Percentiles rank a stretch among this genome's conserved stretches.
Conservation (phyloP, 2,329 filamentous ascomycete species). For the Penicillium sp. region DNA sequence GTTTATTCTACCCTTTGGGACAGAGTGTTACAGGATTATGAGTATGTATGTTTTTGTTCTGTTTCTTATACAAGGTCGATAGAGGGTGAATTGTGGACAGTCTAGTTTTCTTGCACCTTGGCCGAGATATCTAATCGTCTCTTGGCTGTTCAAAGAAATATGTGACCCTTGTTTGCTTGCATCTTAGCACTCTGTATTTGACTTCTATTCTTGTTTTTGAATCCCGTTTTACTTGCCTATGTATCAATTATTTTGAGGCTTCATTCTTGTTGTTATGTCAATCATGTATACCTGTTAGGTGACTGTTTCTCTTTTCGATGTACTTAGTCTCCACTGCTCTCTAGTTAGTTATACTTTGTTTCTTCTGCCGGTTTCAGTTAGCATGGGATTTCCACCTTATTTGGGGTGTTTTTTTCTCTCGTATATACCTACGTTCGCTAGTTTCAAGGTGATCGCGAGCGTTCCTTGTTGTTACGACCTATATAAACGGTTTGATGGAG, state of each 20-base stretch:
- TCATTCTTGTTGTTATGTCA: not conserved
- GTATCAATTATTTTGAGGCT: slow-evolving; percentile 13
- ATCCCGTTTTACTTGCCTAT: slow-evolving; percentile 4
- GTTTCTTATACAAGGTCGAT: slow-evolving; percentile 22
- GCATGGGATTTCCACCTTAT: no score
- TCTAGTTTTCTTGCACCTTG: slow-evolving; percentile 9
- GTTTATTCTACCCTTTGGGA: slow-evolving; percentile 17
- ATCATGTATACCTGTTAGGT: not conserved
- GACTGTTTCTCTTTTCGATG: not conserved
- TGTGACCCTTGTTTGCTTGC: not conserved
- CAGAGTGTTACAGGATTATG: slow-evolving; percentile 22
- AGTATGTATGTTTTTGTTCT: slow-evolving; percentile 21
- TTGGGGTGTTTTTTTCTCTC: no score
- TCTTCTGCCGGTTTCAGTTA: not conserved
- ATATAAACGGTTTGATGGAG: not conserved
- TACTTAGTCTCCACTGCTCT: not conserved
- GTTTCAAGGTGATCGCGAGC: no score
- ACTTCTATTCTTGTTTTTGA: not conserved
- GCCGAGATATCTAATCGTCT: slow-evolving; percentile 10
- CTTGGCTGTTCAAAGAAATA: not conserved
- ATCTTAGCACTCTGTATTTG: slow-evolving; percentile 1
- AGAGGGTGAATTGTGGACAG: slow-evolving; percentile 15
- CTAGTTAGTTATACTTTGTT: not conserved
- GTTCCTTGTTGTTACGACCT: no score
- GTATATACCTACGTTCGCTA: not conserved